These are phyloP conservation scores for Tuber microsphaerosporum DNA, from an alignment of 495 filamentous ascomycete genomes.

Conservation along the genomic window DNA sequence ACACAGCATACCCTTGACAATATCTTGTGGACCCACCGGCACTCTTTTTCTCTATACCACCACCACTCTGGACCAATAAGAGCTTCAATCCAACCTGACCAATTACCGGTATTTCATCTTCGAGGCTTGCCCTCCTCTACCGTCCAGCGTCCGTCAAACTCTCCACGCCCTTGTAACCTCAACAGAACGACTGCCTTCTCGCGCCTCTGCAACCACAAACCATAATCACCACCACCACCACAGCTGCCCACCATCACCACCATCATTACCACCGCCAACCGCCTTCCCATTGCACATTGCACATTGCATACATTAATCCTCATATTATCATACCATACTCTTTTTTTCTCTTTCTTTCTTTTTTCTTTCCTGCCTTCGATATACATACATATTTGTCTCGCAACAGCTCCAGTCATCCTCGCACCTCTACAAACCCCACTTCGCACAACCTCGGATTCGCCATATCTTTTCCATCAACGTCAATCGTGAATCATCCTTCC, in stretches of 20 bases:
- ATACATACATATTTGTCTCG: neutral
- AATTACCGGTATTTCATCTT: neutral
- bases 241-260: neutral
- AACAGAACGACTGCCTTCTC: neutral
- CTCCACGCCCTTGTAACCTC: neutral
- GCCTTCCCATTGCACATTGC: neutral
- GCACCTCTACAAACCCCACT: neutral
- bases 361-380: neutral
- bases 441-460: neutral
- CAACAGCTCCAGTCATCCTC: neutral
- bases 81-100: neutral
- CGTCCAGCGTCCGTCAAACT: neutral
- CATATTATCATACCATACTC: neutral
- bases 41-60: neutral
- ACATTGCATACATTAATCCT: neutral
- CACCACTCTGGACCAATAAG: conserved; percentile 1
- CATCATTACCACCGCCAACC: neutral
- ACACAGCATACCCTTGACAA: neutral
- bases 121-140: neutral
- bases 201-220: conserved; percentile 1
- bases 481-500: conserved; percentile 1
- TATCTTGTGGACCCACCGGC: neutral
- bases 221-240: neutral
- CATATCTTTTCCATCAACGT: neutral
- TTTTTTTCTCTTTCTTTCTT: neutral